phyloP scores from a whole-genome alignment of 2,329 filamentous ascomycete species.

The Talaromyces sp. region DNA sequence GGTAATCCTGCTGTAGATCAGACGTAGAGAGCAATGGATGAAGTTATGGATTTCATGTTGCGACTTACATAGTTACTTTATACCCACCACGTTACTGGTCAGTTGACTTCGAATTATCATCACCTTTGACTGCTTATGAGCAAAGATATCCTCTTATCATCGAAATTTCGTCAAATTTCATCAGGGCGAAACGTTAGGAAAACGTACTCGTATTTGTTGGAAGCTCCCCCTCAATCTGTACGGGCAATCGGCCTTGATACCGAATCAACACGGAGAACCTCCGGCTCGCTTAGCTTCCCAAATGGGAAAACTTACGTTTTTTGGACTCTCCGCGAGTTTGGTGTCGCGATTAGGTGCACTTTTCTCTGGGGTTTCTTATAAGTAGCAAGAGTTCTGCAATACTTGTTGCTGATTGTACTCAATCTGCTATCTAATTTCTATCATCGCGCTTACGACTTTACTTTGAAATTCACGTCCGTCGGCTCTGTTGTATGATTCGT shows the following conservation, averaged over 20 bases:
- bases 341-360: background rate
- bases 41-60: background rate
- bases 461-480: background rate
- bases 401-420: too few relatives aligned
- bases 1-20: too few relatives aligned
- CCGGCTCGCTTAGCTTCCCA: background rate
- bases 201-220: too few relatives aligned
- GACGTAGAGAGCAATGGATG: background rate
- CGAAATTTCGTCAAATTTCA: too few relatives aligned
- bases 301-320: background rate
- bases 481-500: background rate
- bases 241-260: background rate
- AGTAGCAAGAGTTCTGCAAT: background rate
- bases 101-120: background rate
- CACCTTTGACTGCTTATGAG: background rate
- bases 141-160: too few relatives aligned
- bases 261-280: background rate
- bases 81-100: background rate
- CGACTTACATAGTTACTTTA: background rate
- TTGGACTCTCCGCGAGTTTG: background rate
- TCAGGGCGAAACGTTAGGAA: too few relatives aligned
- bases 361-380: background rate
- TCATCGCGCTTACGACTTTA: background rate
- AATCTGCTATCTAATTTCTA: too few relatives aligned
- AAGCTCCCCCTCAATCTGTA: conserved; percentile 23